These are phyloP conservation scores for Acrocalymma vagum DNA, from an alignment of 2,329 filamentous ascomycete species.

Conservation along the genomic window DNA sequence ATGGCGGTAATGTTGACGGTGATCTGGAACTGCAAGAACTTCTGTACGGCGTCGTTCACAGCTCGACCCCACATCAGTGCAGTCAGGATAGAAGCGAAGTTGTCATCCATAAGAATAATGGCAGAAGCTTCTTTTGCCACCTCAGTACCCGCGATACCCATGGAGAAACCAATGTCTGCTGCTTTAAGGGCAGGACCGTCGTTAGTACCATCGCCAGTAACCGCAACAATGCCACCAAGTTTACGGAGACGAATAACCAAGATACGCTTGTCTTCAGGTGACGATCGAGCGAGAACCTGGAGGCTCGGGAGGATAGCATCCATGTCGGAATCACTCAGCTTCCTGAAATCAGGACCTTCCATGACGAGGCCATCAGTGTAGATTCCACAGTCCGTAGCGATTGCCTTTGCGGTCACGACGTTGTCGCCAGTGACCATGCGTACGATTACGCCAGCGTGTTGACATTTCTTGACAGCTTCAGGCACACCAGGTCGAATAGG, in stretches of 20 bases:
- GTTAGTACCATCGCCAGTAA: constrained; percentile 82
- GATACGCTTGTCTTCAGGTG: constrained; percentile 79
- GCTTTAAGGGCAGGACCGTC: constrained; percentile 80
- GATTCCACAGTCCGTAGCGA: constrained; percentile 79
- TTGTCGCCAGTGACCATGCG: constrained; percentile 87
- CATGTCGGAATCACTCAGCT: constrained; percentile 70
- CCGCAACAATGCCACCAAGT: constrained; percentile 78
- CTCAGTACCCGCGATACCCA: constrained; percentile 82
- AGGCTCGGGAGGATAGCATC: constrained; percentile 73
- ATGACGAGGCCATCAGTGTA: constrained; percentile 73
- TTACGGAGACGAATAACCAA: constrained; percentile 76
- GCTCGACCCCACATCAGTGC: constrained; percentile 75
- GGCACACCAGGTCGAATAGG: constrained; percentile 76
- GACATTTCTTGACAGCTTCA: constrained; percentile 73
- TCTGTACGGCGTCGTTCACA: constrained; percentile 44
- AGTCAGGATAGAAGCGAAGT: constrained; percentile 81
- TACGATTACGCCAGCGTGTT: constrained; percentile 76
- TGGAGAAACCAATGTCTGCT: constrained; percentile 81
- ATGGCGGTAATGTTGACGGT: constrained; percentile 77
- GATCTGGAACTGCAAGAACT: constrained; percentile 65
- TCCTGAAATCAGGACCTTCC: constrained; percentile 79
- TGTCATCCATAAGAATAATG: constrained; percentile 87
- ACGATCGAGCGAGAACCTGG: constrained; percentile 76
- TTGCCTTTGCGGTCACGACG: constrained; percentile 76
- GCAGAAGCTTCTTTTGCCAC: constrained; percentile 83